These are phyloP conservation scores for Geotrichum histeridarum DNA, from an alignment of 1,139 yeast species.

Conservation along the genomic window DNA sequence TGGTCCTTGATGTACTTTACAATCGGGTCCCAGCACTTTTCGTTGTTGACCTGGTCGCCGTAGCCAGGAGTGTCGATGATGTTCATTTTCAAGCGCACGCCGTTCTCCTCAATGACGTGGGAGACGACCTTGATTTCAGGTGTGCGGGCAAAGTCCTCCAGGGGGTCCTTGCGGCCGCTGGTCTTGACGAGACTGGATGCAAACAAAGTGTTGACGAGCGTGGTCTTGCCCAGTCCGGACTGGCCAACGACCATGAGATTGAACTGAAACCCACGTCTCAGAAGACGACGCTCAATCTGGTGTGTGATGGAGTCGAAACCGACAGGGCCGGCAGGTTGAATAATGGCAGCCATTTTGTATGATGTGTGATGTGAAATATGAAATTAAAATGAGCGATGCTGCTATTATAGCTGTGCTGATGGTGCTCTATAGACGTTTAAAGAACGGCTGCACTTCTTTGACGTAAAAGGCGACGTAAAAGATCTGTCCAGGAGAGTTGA, in stretches of 20 bases:
- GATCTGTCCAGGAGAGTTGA: no score
- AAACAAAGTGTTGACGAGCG: slow-evolving; percentile 83
- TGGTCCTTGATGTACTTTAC: slow-evolving; percentile 94
- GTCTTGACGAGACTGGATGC: slow-evolving; percentile 73
- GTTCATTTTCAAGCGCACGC: slow-evolving; percentile 77
- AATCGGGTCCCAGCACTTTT: slow-evolving; percentile 93
- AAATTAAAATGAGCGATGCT: background rate
- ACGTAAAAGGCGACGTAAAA: background rate
- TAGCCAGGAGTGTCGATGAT: slow-evolving; percentile 96
- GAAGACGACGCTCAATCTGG: slow-evolving; percentile 86
- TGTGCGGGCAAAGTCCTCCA: slow-evolving; percentile 77
- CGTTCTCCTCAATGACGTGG: slow-evolving; percentile 72
- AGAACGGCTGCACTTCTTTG: background rate
- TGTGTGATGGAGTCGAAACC: slow-evolving; percentile 96
- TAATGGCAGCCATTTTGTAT: slow-evolving; percentile 15
- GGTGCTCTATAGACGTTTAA: background rate
- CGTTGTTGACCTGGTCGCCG: slow-evolving; percentile 95
- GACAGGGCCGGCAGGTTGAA: slow-evolving; percentile 47
- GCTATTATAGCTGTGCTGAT: background rate
- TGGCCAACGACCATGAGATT: slow-evolving; percentile 90
- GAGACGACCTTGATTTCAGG: slow-evolving; percentile 76
- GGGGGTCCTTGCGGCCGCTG: slow-evolving; percentile 59
- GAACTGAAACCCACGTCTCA: slow-evolving; percentile 91
- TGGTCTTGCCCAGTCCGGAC: slow-evolving; percentile 92
- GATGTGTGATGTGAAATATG: background rate